Evolutionary conservation across 495 filamentous ascomycete species (phyloP).

Genomic region (Penicillium angulare): DNA sequence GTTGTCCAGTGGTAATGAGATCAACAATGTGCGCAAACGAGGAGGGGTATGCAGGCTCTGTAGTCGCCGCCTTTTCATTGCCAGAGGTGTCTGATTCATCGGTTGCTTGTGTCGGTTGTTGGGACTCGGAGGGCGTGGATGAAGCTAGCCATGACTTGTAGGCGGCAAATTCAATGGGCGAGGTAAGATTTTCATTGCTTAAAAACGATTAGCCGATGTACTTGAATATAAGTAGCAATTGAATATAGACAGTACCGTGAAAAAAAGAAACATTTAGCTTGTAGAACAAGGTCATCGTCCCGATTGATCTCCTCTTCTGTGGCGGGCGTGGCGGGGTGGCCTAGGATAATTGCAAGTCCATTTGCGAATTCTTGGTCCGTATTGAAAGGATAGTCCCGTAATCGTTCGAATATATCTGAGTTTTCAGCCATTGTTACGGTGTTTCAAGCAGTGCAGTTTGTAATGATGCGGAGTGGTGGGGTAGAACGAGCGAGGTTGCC

Average conservation of each 20-base stretch:
- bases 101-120: background rate
- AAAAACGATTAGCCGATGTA: too few species aligned
- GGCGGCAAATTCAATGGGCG: slow-evolving; percentile 36
- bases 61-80: background rate
- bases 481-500: background rate
- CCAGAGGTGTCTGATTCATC: background rate
- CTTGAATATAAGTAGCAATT: too few species aligned
- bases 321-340: slow-evolving; percentile 39
- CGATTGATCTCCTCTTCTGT: slow-evolving; percentile 40
- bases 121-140: slow-evolving; percentile 4
- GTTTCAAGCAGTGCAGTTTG: background rate
- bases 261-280: slow-evolving; percentile 55
- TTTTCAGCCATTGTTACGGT: slow-evolving; percentile 4
- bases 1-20: slow-evolving; percentile 78
- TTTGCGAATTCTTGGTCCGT: slow-evolving; percentile 47
- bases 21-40: slow-evolving; percentile 88
- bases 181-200: slow-evolving; percentile 40
- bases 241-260: too few species aligned
- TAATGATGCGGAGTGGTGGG: slow-evolving; percentile 7
- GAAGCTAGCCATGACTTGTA: slow-evolving; percentile 44
- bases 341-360: slow-evolving; percentile 49
- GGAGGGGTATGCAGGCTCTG: slow-evolving; percentile 69
- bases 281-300: slow-evolving; percentile 44
- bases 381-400: slow-evolving; percentile 39
- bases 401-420: slow-evolving; percentile 20